These are phyloP conservation scores for Arabidopsis suecica DNA, from an alignment of 345 rosid genomes.

Conservation along the genomic window DNA sequence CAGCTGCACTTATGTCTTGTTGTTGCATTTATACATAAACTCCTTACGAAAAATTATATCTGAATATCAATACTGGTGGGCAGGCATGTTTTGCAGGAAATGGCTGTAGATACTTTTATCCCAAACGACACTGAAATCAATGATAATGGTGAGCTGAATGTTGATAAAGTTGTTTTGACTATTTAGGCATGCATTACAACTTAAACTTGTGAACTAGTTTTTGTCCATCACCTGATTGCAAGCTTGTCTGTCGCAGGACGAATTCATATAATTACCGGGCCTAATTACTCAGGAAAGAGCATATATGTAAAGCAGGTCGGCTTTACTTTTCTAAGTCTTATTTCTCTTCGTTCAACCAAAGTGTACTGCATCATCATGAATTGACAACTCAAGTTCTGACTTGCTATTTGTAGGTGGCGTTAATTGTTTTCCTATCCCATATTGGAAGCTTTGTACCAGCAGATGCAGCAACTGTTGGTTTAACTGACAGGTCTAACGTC, in stretches of 20 bases:
- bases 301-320: constrained; percentile 92
- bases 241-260: constrained; percentile 60
- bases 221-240: constrained; percentile 31
- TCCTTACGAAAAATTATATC: background rate
- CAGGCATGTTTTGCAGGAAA: constrained; percentile 98
- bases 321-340: constrained; percentile 16
- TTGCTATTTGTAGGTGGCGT: constrained; percentile 71
- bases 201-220: constrained; percentile 31
- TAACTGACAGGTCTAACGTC: constrained; percentile 80
- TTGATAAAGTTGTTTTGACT: constrained; percentile 25
- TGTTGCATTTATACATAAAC: constrained; percentile 23
- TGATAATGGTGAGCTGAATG: constrained; percentile 59
- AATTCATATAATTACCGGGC: constrained; percentile 90
- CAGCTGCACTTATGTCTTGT: constrained; percentile 25
- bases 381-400: constrained; percentile 17
- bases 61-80: constrained; percentile 24
- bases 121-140: constrained; percentile 82
- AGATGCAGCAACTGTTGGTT: constrained; percentile 88
- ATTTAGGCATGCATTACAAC: constrained; percentile 23
- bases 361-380: background rate
- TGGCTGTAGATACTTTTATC: constrained; percentile 94
- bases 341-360: constrained; percentile 15
- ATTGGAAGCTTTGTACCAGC: constrained; percentile 99
- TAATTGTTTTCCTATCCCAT: constrained; percentile 94
- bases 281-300: constrained; percentile 97